A percentile compares a stretch with the other conserved stretches of the same genome.
Conservation (phyloP, 768 basidiomycete species). For the Gloeophyllum trabeum region DNA sequence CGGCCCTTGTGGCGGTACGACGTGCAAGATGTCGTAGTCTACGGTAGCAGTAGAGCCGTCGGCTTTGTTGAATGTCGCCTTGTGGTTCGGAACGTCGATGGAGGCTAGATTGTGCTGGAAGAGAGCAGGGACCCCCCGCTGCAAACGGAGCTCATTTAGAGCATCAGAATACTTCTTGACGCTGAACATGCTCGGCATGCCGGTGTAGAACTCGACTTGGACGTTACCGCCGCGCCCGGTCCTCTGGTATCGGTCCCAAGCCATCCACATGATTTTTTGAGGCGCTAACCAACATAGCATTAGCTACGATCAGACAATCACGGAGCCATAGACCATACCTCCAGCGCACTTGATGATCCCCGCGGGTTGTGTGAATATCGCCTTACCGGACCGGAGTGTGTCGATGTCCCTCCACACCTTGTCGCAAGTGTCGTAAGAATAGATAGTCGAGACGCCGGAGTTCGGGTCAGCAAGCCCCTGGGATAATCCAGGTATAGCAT, state of each 20-base stretch:
- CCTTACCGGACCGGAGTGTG: conserved; percentile 62
- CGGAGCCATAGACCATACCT: conserved; percentile 31
- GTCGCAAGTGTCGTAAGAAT: conserved; percentile 83
- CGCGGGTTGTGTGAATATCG: conserved; percentile 91
- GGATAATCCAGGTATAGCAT: conserved; percentile 58
- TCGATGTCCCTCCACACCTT: conserved; percentile 83
- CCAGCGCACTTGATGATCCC: conserved; percentile 92
- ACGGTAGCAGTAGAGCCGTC: conserved; percentile 62
- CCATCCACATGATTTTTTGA: conserved; percentile 97
- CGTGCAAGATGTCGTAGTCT: conserved; percentile 80
- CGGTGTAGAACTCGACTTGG: conserved; percentile 73
- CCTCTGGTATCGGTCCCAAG: conserved; percentile 69
- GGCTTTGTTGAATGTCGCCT: conserved; percentile 75
- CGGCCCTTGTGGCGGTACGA: conserved; percentile 87
- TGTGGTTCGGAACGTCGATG: conserved; percentile 57
- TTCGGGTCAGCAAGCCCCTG: conserved; percentile 66
- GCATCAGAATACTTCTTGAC: conserved; percentile 95
- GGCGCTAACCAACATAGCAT: conserved; percentile 56
- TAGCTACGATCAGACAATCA: no score
- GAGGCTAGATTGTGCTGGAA: conserved; percentile 80
- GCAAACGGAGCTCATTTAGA: conserved; percentile 60
- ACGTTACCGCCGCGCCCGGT: conserved; percentile 48
- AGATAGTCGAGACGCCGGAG: conserved; percentile 86
- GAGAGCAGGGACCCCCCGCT: conserved; percentile 70
- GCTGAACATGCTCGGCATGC: conserved; percentile 92